Conservation (phyloP, 257 asterid species). For the Salvia miltiorrhiza region DNA sequence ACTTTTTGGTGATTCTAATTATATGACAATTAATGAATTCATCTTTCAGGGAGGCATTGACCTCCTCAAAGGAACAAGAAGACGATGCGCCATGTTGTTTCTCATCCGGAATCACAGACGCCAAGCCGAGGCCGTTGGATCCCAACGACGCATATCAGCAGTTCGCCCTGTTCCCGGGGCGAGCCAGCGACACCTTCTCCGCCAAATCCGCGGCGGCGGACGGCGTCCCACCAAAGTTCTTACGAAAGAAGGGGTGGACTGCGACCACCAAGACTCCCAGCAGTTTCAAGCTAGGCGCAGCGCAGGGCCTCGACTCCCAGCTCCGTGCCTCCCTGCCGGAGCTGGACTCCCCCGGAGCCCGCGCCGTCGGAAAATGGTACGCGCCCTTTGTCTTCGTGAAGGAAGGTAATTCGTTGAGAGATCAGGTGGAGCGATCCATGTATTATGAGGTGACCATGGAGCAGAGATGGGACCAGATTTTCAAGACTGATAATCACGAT, state of each 20-base stretch:
- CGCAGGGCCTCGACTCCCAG: constrained; percentile 36
- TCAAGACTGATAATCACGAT: neutral
- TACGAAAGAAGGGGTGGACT: constrained; percentile 40
- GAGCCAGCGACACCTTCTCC: constrained; percentile 6
- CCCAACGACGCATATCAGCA: constrained; percentile 47
- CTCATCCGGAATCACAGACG: constrained; percentile 38
- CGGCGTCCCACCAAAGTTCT: constrained; percentile 41
- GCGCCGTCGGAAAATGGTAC: constrained; percentile 59
- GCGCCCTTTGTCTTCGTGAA: constrained; percentile 61
- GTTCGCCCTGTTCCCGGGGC: constrained; percentile 20
- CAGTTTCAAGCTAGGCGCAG: constrained; percentile 28
- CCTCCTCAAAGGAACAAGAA: constrained; percentile 62
- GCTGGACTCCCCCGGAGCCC: neutral
- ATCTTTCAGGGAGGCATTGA: constrained; percentile 42
- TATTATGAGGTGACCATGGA: constrained; percentile 55
- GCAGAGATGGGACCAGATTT: constrained; percentile 59
- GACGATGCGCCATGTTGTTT: constrained; percentile 43
- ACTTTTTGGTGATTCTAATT: too few relatives aligned
- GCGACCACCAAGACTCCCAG: constrained; percentile 25
- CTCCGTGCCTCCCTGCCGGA: constrained; percentile 41
- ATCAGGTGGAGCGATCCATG: constrained; percentile 43
- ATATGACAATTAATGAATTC: too few relatives aligned
- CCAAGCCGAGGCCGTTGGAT: constrained; percentile 49
- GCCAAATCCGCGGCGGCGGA: constrained; percentile 35
- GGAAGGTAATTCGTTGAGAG: constrained; percentile 39